phyloP scores from a whole-genome alignment of 371 early-diverging fungal genomes.

The Encephalitozoon hellem region DNA sequence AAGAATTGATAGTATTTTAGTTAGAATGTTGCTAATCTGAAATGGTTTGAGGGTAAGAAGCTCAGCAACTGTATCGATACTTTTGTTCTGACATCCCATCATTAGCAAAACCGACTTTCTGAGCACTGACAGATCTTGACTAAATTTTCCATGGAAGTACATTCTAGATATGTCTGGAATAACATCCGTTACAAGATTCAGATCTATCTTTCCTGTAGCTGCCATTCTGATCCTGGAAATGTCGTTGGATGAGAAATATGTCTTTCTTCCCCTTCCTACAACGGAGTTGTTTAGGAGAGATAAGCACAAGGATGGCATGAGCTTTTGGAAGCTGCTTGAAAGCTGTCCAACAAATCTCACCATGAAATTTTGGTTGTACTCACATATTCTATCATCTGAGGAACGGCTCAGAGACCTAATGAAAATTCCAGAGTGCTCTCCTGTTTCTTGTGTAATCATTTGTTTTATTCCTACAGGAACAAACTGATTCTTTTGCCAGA shows the following conservation, averaged over 20 bases:
- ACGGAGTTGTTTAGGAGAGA: neutral
- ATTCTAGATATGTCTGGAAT: slow-evolving; percentile 21
- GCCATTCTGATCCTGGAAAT: slow-evolving; percentile 1
- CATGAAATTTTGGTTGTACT: slow-evolving; percentile 23
- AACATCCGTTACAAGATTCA: slow-evolving; percentile 18
- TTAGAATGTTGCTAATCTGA: slow-evolving; percentile 7
- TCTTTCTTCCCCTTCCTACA: neutral
- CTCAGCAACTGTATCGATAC: slow-evolving; percentile 10
- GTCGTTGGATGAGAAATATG: neutral
- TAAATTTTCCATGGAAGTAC: slow-evolving; percentile 13
- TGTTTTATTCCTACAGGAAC: slow-evolving; percentile 87
- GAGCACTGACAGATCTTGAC: neutral
- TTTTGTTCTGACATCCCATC: slow-evolving; percentile 27
- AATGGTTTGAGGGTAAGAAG: slow-evolving; percentile 10
- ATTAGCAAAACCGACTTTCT: slow-evolving; percentile 23
- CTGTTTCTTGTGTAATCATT: slow-evolving; percentile 85
- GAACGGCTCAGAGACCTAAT: slow-evolving; percentile 59
- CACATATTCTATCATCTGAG: neutral
- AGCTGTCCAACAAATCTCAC: slow-evolving; percentile 17
- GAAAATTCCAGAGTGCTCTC: slow-evolving; percentile 92
- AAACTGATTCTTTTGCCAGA: slow-evolving; percentile 84
- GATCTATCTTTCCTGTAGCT: neutral
- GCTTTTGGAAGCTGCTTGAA: neutral
- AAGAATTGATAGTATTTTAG: slow-evolving; percentile 9
- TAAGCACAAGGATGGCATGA: slow-evolving; percentile 1